phyloP scores from a whole-genome alignment of 176 grass and related monocot species.

The Juncus effusus region DNA sequence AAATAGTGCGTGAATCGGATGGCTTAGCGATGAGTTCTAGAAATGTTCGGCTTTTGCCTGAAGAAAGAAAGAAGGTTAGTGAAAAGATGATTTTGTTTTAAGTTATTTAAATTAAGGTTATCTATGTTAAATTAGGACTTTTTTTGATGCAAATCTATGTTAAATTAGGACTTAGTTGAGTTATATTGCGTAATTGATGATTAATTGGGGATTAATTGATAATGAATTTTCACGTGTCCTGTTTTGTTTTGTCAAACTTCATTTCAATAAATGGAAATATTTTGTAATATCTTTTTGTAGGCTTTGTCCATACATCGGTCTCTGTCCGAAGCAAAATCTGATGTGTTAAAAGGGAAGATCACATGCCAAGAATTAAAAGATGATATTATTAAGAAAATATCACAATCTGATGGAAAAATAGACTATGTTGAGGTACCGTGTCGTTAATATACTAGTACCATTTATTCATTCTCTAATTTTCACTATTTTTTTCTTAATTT shows the following conservation, averaged over 20 bases:
- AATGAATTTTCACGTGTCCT: too few species aligned
- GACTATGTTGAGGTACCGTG: conserved; percentile 78
- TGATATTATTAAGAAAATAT: conserved; percentile 42
- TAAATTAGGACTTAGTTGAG: too few species aligned
- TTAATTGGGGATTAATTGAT: too few species aligned
- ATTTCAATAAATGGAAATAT: background rate
- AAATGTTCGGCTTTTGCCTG: conserved; percentile 55
- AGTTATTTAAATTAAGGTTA: background rate
- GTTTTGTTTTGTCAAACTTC: background rate
- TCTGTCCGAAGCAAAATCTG: conserved; percentile 59
- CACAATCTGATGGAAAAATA: conserved; percentile 56
- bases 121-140: background rate
- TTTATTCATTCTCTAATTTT: background rate
- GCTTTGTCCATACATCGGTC: conserved; percentile 69
- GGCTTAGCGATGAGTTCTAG: conserved; percentile 96
- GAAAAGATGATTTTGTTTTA: background rate
- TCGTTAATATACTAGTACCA: background rate
- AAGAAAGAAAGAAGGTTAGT: conserved; percentile 66
- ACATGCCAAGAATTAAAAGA: conserved; percentile 52
- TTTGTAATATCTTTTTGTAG: conserved; percentile 35
- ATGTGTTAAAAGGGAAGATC: conserved; percentile 36
- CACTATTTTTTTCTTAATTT: background rate
- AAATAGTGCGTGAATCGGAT: conserved; percentile 85
- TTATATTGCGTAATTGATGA: too few species aligned
- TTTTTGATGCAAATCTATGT: background rate